Base-by-base conservation (phyloP, 768 basidiomycete species). In the Serpula lacrymans region DNA sequence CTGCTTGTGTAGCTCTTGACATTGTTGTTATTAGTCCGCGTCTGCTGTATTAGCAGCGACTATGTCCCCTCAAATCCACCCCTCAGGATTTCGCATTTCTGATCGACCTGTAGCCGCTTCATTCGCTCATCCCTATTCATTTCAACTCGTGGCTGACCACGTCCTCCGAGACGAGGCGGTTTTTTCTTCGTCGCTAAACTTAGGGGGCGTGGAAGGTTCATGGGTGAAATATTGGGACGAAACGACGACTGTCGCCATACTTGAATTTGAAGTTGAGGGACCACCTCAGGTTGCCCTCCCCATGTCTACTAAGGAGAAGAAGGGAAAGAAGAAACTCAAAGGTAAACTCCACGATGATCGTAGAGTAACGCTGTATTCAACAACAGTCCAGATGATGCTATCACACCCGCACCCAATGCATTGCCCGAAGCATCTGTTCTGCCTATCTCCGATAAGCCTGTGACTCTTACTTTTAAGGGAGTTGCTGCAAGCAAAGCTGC, bases 211-310 rank as follows among this genome's bases (percentile, higher is more conserved):
- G 18, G 85, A 88, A 50, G 80, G 76, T 29, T 67, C 73, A 6
- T 89, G 82, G 78, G 83, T 89, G 17, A 71, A 81, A 42, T 98
- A 98, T 60, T 95, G 95, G 92, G 94, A 97, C 51, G 90, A 94
- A 53, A 77, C 69, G 24, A 85, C 88, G 1, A 85, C 80, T 1
- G 74, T 81, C 18, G 82, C 84, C 24, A 74, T 85, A 10, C 65
- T 89, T 33, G 84, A 87, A 51, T 91, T 90, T 55, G 78, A 88
- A 55, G 86, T 88, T 4, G 84, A 86, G 41, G 73, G 79, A 52
- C 67, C 77, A 12, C 57, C 68, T 9, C 39, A 54, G 17, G 42
- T 59, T 5, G 52, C 66, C 17, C 39, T 63, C 1, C 65, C 72
- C 18, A 65, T 69, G 35, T 68, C 74, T 47, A 72, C 75, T 42